Percentiles rank a stretch among this genome's conserved stretches.
Conservation (phyloP, 2,329 filamentous ascomycete genomes). For the Kalmusia sp. region DNA sequence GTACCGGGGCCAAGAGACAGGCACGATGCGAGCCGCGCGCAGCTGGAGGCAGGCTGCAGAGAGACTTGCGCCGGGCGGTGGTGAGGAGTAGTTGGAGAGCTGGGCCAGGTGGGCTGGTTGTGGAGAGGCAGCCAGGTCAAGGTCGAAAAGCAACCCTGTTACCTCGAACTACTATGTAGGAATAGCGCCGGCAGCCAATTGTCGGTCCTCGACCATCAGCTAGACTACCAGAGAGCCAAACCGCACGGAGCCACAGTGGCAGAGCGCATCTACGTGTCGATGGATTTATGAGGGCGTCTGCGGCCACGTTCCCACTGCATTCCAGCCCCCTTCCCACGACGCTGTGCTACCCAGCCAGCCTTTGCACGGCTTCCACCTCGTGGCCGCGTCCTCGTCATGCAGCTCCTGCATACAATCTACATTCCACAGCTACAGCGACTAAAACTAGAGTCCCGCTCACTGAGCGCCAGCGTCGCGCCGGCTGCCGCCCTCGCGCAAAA, state of each 20-base stretch:
- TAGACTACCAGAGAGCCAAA: background rate
- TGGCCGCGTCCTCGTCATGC: constrained; percentile 8
- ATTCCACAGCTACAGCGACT: constrained; percentile 5
- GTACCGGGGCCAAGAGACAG: constrained; percentile 21
- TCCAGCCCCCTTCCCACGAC: constrained; percentile 10
- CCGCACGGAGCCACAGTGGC: background rate
- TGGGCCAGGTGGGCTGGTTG: constrained; percentile 9
- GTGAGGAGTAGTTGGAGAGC: constrained; percentile 2
- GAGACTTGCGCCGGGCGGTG: background rate
- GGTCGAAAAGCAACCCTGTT: constrained; percentile 12
- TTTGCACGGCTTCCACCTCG: constrained; percentile 5
- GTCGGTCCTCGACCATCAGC: background rate
- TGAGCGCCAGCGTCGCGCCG: constrained; percentile 3
- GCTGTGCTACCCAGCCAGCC: background rate
- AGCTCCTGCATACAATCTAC: constrained; percentile 3
- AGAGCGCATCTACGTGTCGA: background rate
- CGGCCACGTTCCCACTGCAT: constrained; percentile 12
- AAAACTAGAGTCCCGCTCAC: background rate
- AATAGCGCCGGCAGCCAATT: constrained; percentile 12
- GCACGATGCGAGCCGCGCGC: background rate
- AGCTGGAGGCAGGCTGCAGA: background rate
- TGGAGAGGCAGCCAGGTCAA: constrained; percentile 5
- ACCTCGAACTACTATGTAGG: background rate
- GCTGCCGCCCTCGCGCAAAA: background rate
- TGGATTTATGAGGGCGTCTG: background rate